Evolutionary conservation across 345 rosid genomes (phyloP), one percentile per base, ranked within the genome.

Genomic region (Eucalyptus curtisii): DNA sequence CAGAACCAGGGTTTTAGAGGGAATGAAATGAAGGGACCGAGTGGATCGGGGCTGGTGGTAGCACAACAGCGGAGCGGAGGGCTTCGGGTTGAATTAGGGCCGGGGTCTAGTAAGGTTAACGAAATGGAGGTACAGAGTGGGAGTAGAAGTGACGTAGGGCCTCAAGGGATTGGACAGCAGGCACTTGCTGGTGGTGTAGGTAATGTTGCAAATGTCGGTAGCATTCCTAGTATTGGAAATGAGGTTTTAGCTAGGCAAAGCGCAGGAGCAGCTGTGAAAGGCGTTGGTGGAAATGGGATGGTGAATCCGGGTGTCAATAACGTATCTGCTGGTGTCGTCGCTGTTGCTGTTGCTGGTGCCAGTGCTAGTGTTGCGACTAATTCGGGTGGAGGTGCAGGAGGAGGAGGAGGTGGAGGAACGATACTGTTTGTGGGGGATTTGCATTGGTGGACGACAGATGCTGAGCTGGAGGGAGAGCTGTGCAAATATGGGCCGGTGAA

Each of bases 371-470:
- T 13, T 87, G 88, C 87, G 12, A 49, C 16, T 49, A 91, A 86
- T 88, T 68, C 71, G 25, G 86, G 55, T 30, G 91, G 89, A 9
- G 68, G 86, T 8, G 93, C 91, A 12, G 91, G 92, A 27, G 57
- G 57, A 25, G 48, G 48, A 19, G 91, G 90, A 11, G 95, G 93
- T 17, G 91, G 93, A 5, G 96, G 94, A 76, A 93, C 96, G 2
- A 92, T 93, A 88, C 90, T 97, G 89, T 97, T 95, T 90, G 96
- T 97, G 87, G 99, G 99, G 15, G 97, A 97, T 86, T 89, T 97
- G 93, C 98, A 96, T 91, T 97, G 97, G 99, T 97, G 99, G 98
- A 97, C 98, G 11, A 97, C 97, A 4, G 98, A 97, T 94, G 96
- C 96, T 1, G 97, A 97, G 87, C 92, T 97, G 79, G 98, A 96